A percentile compares a stretch with the other conserved stretches of the same genome.
phyloP scores from a whole-genome alignment of 805 yeast species.

The Diddensiella transvaalensis region DNA sequence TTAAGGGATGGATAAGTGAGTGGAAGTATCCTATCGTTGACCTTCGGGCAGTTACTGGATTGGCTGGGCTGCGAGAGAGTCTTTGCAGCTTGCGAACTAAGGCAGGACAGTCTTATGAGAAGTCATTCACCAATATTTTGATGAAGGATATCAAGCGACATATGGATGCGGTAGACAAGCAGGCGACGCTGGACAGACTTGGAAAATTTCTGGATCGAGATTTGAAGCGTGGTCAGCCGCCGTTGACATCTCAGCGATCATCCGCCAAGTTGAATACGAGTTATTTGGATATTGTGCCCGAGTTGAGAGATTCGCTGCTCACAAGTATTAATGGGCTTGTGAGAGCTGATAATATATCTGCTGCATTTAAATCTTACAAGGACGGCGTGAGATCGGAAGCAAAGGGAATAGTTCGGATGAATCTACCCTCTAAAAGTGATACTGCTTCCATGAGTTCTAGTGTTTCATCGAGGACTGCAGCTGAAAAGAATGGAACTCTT shows the following conservation, averaged over 20 bases:
- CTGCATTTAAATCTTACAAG: slow-evolving; percentile 62
- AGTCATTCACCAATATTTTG: slow-evolving; percentile 52
- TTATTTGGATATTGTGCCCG: slow-evolving; percentile 39
- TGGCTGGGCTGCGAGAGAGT: slow-evolving; percentile 48
- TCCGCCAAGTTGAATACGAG: slow-evolving; percentile 31
- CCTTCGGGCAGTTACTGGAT: slow-evolving; percentile 47
- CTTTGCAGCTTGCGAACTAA: slow-evolving; percentile 54
- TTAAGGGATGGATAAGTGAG: slow-evolving; percentile 12
- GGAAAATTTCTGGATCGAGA: slow-evolving; percentile 26
- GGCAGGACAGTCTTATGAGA: slow-evolving; percentile 66
- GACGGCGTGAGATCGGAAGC: slow-evolving; percentile 67
- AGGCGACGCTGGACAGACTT: slow-evolving; percentile 52
- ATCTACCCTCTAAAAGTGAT: slow-evolving; percentile 48
- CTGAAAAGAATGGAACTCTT: slow-evolving; percentile 39
- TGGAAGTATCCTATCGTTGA: slow-evolving; percentile 39
- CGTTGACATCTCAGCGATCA: not conserved
- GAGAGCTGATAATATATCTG: slow-evolving; percentile 56
- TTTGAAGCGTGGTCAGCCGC: not conserved
- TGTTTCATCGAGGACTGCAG: slow-evolving; percentile 26
- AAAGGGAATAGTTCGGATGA: slow-evolving; percentile 62
- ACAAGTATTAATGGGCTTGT: slow-evolving; percentile 53
- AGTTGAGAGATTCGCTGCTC: slow-evolving; percentile 42
- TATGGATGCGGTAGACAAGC: slow-evolving; percentile 45
- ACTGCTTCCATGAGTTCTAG: slow-evolving; percentile 28
- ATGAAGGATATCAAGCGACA: slow-evolving; percentile 60